Evolutionary conservation across 2,329 filamentous ascomycete species (phyloP).

Genomic region (Penicillium sp.): DNA sequence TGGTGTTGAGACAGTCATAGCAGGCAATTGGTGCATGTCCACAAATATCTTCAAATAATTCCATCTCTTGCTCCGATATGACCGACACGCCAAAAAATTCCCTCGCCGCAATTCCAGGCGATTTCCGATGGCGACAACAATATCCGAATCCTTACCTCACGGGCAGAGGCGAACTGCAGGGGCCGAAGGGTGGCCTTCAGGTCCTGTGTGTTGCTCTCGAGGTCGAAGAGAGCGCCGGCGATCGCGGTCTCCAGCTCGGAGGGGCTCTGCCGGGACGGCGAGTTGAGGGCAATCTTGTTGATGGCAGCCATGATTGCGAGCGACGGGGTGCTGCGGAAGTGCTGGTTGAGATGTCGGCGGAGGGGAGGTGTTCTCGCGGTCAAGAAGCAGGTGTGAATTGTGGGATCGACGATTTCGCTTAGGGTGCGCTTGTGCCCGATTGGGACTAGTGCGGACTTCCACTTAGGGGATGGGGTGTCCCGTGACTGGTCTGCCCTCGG

Average conservation of each 20-base stretch:
- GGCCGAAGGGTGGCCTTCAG: constrained; percentile 94
- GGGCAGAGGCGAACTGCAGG: constrained; percentile 97
- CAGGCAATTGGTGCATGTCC: constrained; percentile 1
- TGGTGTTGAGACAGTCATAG: not conserved
- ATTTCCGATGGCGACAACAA: constrained; percentile 14
- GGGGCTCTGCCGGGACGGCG: constrained; percentile 90
- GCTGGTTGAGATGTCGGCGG: constrained; percentile 37
- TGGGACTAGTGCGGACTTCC: constrained; percentile 21
- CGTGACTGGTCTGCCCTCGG: constrained; percentile 30
- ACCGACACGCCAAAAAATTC: constrained; percentile 17
- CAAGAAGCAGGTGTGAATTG: constrained; percentile 34
- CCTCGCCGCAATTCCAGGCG: constrained; percentile 17
- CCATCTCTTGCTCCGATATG: constrained; percentile 11
- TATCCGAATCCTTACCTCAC: constrained; percentile 91
- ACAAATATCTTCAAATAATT: constrained; percentile 14
- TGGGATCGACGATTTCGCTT: constrained; percentile 37
- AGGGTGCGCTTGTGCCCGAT: constrained; percentile 25
- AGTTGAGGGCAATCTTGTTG: constrained; percentile 99
- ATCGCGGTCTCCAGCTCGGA: constrained; percentile 97
- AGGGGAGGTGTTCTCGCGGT: constrained; percentile 33
- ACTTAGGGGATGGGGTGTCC: constrained; percentile 28
- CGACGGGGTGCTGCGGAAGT: constrained; percentile 38
- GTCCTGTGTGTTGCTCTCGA: constrained; percentile 98
- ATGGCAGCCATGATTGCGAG: constrained; percentile 68
- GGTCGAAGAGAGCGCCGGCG: constrained; percentile 94